phyloP scores from a whole-genome alignment of 129 eudicot genomes.

The Centaurea solstitialis region DNA sequence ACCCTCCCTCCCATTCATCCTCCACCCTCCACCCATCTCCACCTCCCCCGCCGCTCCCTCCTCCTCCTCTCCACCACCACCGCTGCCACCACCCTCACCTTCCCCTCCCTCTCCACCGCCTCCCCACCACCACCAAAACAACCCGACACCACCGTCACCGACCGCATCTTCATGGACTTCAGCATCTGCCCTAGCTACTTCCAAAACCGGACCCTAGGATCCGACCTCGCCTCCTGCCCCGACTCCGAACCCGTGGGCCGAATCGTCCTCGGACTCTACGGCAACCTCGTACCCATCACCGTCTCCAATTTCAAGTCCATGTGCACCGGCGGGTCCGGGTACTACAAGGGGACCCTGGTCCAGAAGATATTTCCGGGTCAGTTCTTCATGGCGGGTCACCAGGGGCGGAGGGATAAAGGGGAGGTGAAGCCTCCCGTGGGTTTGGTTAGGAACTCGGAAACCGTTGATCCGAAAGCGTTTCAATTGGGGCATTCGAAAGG shows the following conservation, averaged over 20 bases:
- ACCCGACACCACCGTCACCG: slow-evolving; percentile 90
- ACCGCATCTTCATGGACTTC: slow-evolving; percentile 83
- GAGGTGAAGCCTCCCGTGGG: slow-evolving; percentile 70
- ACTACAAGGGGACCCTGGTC: slow-evolving; percentile 69
- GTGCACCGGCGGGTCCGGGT: slow-evolving; percentile 65
- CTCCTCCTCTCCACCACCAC: slow-evolving; percentile 65
- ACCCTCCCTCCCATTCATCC: slow-evolving; percentile 23
- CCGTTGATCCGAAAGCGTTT: slow-evolving; percentile 65
- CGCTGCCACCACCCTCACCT: slow-evolving; percentile 41
- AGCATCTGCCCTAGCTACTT: slow-evolving; percentile 80
- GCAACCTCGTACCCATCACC: slow-evolving; percentile 79
- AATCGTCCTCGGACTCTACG: slow-evolving; percentile 76
- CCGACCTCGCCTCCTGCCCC: slow-evolving; percentile 54
- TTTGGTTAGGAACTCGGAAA: slow-evolving; percentile 62
- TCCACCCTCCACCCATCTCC: slow-evolving; percentile 36
- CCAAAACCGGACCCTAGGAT: slow-evolving; percentile 65
- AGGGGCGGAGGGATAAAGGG: slow-evolving; percentile 79
- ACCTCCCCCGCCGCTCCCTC: slow-evolving; percentile 79
- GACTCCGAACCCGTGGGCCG: slow-evolving; percentile 81
- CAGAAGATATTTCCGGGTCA: slow-evolving; percentile 85
- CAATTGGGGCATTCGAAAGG: slow-evolving; percentile 61
- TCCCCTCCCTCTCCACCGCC: slow-evolving; percentile 41
- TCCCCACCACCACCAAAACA: slow-evolving; percentile 32
- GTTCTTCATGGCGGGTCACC: slow-evolving; percentile 76
- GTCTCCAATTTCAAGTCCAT: slow-evolving; percentile 87